Conservation (phyloP, 345 rosid genomes). For the Eucalyptus camaldulensis region DNA sequence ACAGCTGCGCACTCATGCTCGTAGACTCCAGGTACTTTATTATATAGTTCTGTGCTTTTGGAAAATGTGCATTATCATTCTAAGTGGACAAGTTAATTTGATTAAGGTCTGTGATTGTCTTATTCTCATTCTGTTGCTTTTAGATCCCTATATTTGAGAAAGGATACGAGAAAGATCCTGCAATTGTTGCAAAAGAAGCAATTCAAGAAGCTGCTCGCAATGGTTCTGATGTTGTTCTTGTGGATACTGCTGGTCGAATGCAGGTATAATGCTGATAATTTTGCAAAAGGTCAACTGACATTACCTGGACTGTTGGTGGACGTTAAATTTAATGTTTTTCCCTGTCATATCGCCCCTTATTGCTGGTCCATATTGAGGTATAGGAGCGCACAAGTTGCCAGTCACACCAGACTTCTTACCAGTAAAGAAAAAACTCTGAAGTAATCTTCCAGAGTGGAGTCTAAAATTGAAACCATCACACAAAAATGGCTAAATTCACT, state of each 20-base stretch:
- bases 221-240: constrained; percentile 95
- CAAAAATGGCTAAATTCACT: background rate
- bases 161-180: constrained; percentile 98
- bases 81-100: background rate
- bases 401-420: background rate
- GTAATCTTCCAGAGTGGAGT: background rate
- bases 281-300: background rate
- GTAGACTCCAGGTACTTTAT: constrained; percentile 72
- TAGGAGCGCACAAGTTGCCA: background rate
- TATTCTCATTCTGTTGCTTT: background rate
- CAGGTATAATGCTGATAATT: constrained; percentile 27
- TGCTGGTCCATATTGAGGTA: background rate
- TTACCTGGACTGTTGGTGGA: background rate
- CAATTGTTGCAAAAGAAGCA: constrained; percentile 95
- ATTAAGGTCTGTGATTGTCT: background rate
- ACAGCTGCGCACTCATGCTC: constrained; percentile 94
- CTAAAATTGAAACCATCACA: background rate
- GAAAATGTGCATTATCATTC: background rate
- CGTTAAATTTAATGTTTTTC: background rate
- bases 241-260: constrained; percentile 99
- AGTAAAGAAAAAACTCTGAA: background rate
- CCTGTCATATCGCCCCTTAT: background rate
- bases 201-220: constrained; percentile 80
- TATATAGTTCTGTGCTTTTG: background rate
- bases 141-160: constrained; percentile 96